phyloP scores from a whole-genome alignment of 495 filamentous ascomycete genomes.

The Echria macrotheca region DNA sequence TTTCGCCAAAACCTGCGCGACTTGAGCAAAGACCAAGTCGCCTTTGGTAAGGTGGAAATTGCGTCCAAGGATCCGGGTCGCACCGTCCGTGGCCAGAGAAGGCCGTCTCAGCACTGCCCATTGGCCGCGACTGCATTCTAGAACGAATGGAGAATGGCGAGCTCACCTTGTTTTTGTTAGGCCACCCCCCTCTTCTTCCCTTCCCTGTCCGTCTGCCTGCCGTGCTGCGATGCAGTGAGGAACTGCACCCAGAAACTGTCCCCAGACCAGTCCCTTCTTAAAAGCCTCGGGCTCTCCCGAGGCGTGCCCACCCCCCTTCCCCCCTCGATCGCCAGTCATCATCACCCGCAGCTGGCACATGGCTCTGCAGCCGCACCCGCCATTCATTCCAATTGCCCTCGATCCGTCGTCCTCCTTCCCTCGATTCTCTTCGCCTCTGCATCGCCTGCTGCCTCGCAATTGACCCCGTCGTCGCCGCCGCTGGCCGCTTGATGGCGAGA shows the following conservation, averaged over 20 bases:
- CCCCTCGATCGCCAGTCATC: slow-evolving; percentile 12
- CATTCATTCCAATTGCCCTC: not conserved
- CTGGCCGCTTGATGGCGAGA: not conserved
- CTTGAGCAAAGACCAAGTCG: not conserved
- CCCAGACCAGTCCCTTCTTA: slow-evolving; percentile 2
- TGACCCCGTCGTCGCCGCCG: not conserved
- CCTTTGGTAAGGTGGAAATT: slow-evolving; percentile 13
- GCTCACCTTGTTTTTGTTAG: not conserved
- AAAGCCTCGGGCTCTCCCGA: slow-evolving; percentile 15
- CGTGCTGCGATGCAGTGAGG: not conserved
- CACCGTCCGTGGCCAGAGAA: slow-evolving; percentile 2
- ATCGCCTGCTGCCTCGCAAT: too few species aligned
- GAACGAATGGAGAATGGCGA: slow-evolving; percentile 11
- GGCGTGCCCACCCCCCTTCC: slow-evolving; percentile 7
- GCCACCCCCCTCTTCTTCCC: not conserved
- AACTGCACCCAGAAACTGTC: not conserved
- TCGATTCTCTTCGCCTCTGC: not conserved
- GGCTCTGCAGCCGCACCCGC: slow-evolving; percentile 6
- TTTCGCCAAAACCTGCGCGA: slow-evolving; percentile 1
- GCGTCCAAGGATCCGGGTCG: slow-evolving; percentile 12
- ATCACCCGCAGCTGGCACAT: slow-evolving; percentile 11
- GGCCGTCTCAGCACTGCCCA: not conserved
- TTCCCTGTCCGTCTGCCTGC: not conserved
- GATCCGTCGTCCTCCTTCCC: not conserved
- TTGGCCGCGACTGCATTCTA: slow-evolving; percentile 6